Percentiles rank a stretch among this genome's conserved stretches.
These are phyloP conservation scores for Geosiphon pyriformis DNA, from an alignment of 192 early-diverging fungal species.

Conservation along the genomic window DNA sequence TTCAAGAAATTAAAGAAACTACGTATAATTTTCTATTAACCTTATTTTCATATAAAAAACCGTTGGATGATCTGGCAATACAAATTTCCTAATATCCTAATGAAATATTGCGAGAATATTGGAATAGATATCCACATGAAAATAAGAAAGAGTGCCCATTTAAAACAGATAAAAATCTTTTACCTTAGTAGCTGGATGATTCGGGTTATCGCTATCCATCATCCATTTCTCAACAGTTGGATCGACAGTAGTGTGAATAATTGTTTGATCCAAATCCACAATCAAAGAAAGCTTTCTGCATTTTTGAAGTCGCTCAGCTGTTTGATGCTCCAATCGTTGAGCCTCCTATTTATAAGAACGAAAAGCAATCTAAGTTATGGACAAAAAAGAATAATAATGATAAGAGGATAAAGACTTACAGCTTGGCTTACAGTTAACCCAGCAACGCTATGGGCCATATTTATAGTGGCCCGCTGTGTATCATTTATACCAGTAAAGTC, in stretches of 20 bases:
- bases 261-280: slow-evolving; percentile 96
- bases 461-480: slow-evolving; percentile 60
- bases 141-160: no score
- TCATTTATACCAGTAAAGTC: slow-evolving; percentile 34
- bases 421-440: slow-evolving; percentile 62
- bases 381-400: slow-evolving; percentile 25
- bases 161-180: no score
- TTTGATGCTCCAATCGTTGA: slow-evolving; percentile 64
- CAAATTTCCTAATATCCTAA: slow-evolving; percentile 72
- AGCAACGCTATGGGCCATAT: slow-evolving; percentile 68
- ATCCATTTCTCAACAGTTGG: slow-evolving; percentile 72
- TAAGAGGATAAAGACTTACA: slow-evolving; percentile 33
- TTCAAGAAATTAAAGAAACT: background rate
- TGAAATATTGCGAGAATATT: no score
- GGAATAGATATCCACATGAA: no score
- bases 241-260: slow-evolving; percentile 89
- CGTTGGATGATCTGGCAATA: slow-evolving; percentile 57
- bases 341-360: slow-evolving; percentile 57
- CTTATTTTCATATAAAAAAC: slow-evolving; percentile 84
- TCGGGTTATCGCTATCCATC: slow-evolving; percentile 52
- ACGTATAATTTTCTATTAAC: slow-evolving; percentile 31
- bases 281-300: slow-evolving; percentile 79
- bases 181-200: slow-evolving; percentile 46
- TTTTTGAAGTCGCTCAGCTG: slow-evolving; percentile 53
- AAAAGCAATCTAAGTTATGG: no score